These are phyloP conservation scores for Tetrahymena thermophila DNA, from an alignment of 73 alveolate species.

Conservation along the genomic window DNA sequence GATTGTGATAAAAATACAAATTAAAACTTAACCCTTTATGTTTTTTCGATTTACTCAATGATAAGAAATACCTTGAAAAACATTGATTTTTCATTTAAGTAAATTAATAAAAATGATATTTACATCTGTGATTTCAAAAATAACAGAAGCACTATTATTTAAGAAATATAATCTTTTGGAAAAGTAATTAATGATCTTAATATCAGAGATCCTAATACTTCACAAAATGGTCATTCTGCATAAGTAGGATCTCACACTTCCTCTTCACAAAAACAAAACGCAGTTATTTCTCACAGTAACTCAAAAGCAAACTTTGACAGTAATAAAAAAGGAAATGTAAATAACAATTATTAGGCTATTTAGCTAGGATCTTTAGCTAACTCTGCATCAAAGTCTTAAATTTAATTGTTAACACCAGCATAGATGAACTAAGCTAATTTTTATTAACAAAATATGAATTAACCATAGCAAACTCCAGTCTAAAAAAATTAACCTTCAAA, in stretches of 20 bases:
- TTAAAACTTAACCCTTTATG: not conserved
- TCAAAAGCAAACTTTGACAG: not conserved
- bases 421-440: not conserved
- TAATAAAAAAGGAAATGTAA: not conserved
- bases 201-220: not conserved
- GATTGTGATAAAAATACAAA: not conserved
- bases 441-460: not conserved
- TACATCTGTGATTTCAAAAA: not conserved
- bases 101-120: not conserved
- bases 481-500: not conserved
- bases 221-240: not conserved
- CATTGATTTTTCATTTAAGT: not conserved
- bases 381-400: not conserved
- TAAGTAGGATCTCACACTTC: not conserved
- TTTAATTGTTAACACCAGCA: not conserved
- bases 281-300: not conserved
- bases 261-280: not conserved
- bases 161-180: not conserved
- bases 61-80: not conserved
- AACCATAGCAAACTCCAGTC: not conserved
- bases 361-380: not conserved
- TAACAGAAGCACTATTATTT: not conserved
- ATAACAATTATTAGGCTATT: not conserved
- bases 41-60: not conserved
- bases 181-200: not conserved